Conservation (phyloP, 129 eudicot genomes). For the Centrapalus pauciflorus region DNA sequence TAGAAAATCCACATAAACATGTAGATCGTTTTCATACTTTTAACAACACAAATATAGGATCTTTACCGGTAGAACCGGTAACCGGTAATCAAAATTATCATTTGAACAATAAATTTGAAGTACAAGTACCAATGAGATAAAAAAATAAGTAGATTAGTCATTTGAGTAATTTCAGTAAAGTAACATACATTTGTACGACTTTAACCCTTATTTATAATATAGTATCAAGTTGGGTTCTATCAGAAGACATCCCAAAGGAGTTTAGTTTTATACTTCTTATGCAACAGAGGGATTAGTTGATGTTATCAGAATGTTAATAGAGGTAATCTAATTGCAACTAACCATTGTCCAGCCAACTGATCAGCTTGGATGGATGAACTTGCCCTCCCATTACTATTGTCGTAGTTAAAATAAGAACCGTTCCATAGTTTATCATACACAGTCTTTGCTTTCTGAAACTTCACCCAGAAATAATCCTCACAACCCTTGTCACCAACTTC, state of each 20-base stretch:
- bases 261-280: not conserved
- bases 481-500: conserved; percentile 65
- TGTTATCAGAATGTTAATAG: not conserved
- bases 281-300: not conserved
- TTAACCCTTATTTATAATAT: too few relatives aligned
- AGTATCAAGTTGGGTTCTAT: too few relatives aligned
- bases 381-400: conserved; percentile 55
- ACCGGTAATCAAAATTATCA: too few relatives aligned
- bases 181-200: too few relatives aligned
- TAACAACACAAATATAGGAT: too few relatives aligned
- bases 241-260: not conserved
- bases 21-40: too few relatives aligned
- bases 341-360: conserved; percentile 99
- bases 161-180: too few relatives aligned
- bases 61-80: too few relatives aligned
- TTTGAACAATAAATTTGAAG: too few relatives aligned
- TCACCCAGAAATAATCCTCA: conserved; percentile 69
- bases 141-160: too few relatives aligned
- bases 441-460: conserved; percentile 63
- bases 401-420: conserved; percentile 83
- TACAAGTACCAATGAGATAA: too few relatives aligned
- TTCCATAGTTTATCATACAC: conserved; percentile 92
- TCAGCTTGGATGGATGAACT: conserved; percentile 95
- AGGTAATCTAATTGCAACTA: conserved; percentile 1
- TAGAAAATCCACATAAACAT: too few relatives aligned